Evolutionary conservation across 371 early-diverging fungal species (phyloP).

Genomic region (Funneliformis caledonium): DNA sequence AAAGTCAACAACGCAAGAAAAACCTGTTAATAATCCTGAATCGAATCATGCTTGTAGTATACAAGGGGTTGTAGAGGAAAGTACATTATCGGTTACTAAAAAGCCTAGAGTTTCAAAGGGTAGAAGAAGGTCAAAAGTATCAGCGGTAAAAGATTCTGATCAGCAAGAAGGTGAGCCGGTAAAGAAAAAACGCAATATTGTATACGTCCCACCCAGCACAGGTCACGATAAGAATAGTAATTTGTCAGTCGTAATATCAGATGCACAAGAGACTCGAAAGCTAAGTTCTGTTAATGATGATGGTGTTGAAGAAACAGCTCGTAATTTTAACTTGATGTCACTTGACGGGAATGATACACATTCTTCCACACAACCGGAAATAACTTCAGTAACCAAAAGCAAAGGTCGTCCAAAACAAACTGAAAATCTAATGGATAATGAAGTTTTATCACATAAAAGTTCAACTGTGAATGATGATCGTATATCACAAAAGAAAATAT

Average conservation of each 20-base stretch:
- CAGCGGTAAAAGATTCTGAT: background rate
- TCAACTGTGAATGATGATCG: background rate
- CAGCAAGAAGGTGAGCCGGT: background rate
- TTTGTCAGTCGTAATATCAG: background rate
- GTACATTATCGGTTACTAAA: background rate
- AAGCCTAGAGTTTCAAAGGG: background rate
- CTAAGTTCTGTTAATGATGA: background rate
- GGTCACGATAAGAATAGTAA: background rate
- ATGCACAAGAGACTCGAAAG: background rate
- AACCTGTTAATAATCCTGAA: background rate
- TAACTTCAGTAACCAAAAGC: background rate
- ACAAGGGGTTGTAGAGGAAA: background rate
- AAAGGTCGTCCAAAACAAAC: background rate
- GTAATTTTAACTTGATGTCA: background rate
- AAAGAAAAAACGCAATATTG: background rate
- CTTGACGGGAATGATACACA: background rate
- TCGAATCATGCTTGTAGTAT: background rate
- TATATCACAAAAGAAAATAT: constrained; percentile 12
- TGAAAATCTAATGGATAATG: background rate
- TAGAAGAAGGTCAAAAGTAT: background rate
- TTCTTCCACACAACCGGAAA: background rate
- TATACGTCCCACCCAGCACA: background rate
- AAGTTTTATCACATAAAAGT: background rate
- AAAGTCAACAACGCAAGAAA: background rate
- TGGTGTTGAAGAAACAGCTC: constrained; percentile 3